phyloP scores from a whole-genome alignment of 148 eudicot genomes.

The Euryodendron excelsum region DNA sequence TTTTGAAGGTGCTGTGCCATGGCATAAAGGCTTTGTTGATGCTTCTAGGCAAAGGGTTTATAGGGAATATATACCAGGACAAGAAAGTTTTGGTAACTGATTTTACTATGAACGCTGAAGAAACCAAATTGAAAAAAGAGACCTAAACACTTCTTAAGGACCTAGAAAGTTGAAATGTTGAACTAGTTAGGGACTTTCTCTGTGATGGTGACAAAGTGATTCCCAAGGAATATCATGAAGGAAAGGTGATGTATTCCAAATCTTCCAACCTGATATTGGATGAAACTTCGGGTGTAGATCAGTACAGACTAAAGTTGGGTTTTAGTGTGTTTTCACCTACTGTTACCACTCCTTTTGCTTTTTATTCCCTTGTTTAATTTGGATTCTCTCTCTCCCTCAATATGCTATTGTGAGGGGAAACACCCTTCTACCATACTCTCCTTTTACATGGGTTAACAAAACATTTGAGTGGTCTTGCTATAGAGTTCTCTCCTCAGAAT shows the following conservation, averaged over 20 bases:
- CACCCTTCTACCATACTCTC: no score
- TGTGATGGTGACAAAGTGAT: slow-evolving; percentile 4
- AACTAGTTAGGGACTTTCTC: slow-evolving; percentile 2
- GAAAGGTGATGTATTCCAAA: neutral
- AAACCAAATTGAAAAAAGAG: neutral
- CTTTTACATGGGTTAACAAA: no score
- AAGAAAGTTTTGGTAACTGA: neutral
- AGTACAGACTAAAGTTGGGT: slow-evolving; percentile 7
- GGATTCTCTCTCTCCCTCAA: no score
- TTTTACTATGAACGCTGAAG: neutral
- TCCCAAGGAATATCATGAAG: slow-evolving; percentile 8
- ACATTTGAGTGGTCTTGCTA: no score
- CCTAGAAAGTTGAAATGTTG: slow-evolving; percentile 4
- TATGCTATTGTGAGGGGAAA: no score
- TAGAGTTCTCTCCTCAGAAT: no score
- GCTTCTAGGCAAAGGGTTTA: neutral
- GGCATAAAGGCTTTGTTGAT: neutral
- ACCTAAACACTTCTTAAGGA: neutral
- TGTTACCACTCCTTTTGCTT: no score
- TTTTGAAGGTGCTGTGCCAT: neutral
- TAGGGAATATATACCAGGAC: slow-evolving; percentile 11
- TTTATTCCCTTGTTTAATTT: neutral
- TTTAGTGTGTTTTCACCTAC: no score
- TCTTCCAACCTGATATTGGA: slow-evolving; percentile 1
- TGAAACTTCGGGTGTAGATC: neutral